Evolutionary conservation across 768 basidiomycete species (phyloP), one percentile per base, ranked within the genome.

Genomic region (Lactarius hatsudake): DNA sequence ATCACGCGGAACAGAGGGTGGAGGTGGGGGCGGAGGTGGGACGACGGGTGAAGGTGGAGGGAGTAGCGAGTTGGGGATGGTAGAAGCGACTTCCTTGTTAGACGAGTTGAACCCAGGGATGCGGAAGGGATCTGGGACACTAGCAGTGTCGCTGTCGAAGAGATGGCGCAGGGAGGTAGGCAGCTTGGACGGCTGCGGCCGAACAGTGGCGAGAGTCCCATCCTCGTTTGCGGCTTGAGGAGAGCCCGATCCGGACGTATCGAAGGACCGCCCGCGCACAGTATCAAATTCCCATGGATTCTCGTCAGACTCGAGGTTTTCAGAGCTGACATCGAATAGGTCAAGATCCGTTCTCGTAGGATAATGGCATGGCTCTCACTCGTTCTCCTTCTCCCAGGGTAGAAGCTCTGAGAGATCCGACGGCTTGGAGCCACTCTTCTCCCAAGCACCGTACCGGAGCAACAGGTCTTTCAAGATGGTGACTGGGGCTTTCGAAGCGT

Each of bases 231-330:
- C 51, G 43, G 36, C 36, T 56, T 59, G 65, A 38, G 55, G 32
- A 12, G 63, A 59, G 9, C 43, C 55, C 45, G 54, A 64, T 23
- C n/a, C 56, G 15, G 65, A 61, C 26, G 43, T 28, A 54, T 58
- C 45, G 13, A 67, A 73, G 9, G 81, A 75, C 18, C 76, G 78
- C 28, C 81, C 82, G 56, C 85, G 81, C 40, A 91, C 77, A 0
- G 90, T 90, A 64, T 92, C 91, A 71, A 92, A 93, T 73, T 91
- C 88, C 91, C 91, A 91, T 62, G 81, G 76, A 59, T 80, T 78
- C n/a, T 81, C 75, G 73, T 76, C 72, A 20, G 34, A 26, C 30
- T 64, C 62, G 28, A 66, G 40, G 13, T 58, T 40, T 23, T n/a
- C 38, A n/a, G 61, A 34, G 23, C 66, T 71, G 43, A 36, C 36